Conservation (phyloP, 495 filamentous ascomycete genomes). For the Aspergillus funiculosus region DNA sequence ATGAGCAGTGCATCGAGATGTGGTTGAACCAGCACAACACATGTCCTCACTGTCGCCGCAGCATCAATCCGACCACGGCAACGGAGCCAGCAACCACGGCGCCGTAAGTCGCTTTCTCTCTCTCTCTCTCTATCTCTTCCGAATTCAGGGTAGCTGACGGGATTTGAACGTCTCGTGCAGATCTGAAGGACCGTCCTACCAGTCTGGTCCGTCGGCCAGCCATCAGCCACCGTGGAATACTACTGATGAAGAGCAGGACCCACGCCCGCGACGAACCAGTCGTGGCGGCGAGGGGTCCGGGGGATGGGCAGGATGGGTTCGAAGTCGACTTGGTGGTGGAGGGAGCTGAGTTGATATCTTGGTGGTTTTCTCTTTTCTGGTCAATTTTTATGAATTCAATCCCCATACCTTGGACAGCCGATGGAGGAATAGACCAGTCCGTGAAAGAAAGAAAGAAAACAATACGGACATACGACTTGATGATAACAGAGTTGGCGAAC, state of each 20-base stretch:
- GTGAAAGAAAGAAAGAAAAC: no score
- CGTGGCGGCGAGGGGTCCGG: constrained; percentile 28
- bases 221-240: constrained; percentile 1
- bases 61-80: constrained; percentile 48
- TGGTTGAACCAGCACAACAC: constrained; percentile 89
- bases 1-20: constrained; percentile 65
- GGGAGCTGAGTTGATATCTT: constrained; percentile 12
- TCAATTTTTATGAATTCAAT: neutral
- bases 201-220: neutral
- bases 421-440: no score
- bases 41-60: constrained; percentile 78
- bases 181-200: constrained; percentile 17
- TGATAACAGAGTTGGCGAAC: no score
- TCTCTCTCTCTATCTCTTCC: neutral
- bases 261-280: constrained; percentile 13
- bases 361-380: neutral
- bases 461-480: constrained; percentile 1
- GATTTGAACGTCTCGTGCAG: constrained; percentile 8
- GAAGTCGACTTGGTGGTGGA: constrained; percentile 34
- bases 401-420: neutral
- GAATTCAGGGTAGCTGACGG: constrained; percentile 6
- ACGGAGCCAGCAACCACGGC: constrained; percentile 6
- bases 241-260: constrained; percentile 8
- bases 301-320: constrained; percentile 35
- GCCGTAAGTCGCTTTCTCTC: constrained; percentile 22